A percentile compares a stretch with the other conserved stretches of the same genome.
phyloP scores from a whole-genome alignment of 495 filamentous ascomycete species.

The Poronia punctata region DNA sequence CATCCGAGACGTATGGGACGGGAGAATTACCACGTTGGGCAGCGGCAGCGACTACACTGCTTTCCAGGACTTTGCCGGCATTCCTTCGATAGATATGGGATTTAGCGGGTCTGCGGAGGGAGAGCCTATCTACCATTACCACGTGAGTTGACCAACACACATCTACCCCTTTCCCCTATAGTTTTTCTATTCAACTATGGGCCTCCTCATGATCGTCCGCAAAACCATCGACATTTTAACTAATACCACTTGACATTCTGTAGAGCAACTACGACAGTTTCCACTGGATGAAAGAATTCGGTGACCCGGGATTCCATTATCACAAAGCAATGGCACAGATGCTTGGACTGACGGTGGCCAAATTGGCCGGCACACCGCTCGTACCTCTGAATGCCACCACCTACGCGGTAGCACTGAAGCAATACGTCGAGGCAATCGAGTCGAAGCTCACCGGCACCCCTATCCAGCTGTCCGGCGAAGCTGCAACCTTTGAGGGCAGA shows the following conservation, averaged over 20 bases:
- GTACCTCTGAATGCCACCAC: conserved; percentile 68
- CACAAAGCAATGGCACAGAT: conserved; percentile 76
- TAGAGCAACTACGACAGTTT: conserved; percentile 90
- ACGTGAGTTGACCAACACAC: too few species aligned
- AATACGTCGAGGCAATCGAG: conserved; percentile 63
- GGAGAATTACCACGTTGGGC: conserved; percentile 59
- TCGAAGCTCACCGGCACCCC: conserved; percentile 43
- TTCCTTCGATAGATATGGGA: conserved; percentile 77
- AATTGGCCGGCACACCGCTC: conserved; percentile 71
- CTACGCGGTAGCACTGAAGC: conserved; percentile 59
- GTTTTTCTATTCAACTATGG: neutral
- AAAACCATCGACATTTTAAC: too few species aligned
- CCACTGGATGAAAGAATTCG: conserved; percentile 77
- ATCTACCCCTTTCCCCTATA: neutral
- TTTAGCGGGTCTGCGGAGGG: conserved; percentile 51
- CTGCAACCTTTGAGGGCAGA: conserved; percentile 46
- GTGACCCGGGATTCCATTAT: conserved; percentile 77
- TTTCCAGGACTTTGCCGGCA: conserved; percentile 87
- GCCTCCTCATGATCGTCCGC: too few species aligned
- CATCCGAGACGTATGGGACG: conserved; percentile 68
- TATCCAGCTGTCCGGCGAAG: conserved; percentile 37
- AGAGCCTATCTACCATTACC: conserved; percentile 61
- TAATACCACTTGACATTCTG: neutral
- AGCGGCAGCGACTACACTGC: conserved; percentile 84
- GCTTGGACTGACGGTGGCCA: conserved; percentile 68